Percentiles rank a stretch among this genome's conserved stretches.
These are phyloP conservation scores for Sphaerulina vaccinii DNA, from an alignment of 2,329 filamentous ascomycete genomes.

Conservation along the genomic window DNA sequence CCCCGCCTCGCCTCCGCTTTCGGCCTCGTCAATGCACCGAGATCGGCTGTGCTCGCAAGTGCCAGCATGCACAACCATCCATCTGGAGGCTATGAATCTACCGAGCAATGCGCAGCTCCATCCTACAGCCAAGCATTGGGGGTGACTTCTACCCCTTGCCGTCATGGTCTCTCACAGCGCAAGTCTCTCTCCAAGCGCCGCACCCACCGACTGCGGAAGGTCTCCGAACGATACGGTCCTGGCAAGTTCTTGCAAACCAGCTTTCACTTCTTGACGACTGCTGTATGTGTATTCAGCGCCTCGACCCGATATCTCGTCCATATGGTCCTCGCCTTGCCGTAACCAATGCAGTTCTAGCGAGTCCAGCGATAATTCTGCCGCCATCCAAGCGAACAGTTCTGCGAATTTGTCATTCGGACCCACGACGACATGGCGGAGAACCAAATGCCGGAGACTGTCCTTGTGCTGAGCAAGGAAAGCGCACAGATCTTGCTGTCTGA, in stretches of 20 bases:
- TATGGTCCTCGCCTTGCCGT: slow-evolving; percentile 10
- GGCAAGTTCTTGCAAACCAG: slow-evolving; percentile 3
- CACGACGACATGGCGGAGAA: slow-evolving; percentile 3
- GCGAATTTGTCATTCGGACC: slow-evolving; percentile 5
- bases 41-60: too few species aligned
- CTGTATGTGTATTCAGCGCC: slow-evolving; percentile 5
- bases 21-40: too few species aligned
- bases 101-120: too few species aligned
- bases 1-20: too few species aligned
- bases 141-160: too few species aligned
- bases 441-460: neutral
- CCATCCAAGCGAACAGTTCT: slow-evolving; percentile 5
- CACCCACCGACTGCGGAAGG: neutral
- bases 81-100: too few species aligned
- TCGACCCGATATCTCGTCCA: slow-evolving; percentile 6
- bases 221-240: slow-evolving; percentile 2
- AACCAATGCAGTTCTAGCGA: slow-evolving; percentile 5
- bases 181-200: neutral
- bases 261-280: neutral
- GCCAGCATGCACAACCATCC: too few species aligned
- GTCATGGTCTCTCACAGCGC: too few species aligned
- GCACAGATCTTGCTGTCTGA: slow-evolving; percentile 5
- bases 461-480: slow-evolving; percentile 2
- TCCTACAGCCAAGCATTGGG: too few species aligned
- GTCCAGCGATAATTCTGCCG: neutral